A percentile compares a stretch with the other conserved stretches of the same genome.
Conservation (phyloP, 2,329 filamentous ascomycete species). For the Penicillium psychrosexuale region DNA sequence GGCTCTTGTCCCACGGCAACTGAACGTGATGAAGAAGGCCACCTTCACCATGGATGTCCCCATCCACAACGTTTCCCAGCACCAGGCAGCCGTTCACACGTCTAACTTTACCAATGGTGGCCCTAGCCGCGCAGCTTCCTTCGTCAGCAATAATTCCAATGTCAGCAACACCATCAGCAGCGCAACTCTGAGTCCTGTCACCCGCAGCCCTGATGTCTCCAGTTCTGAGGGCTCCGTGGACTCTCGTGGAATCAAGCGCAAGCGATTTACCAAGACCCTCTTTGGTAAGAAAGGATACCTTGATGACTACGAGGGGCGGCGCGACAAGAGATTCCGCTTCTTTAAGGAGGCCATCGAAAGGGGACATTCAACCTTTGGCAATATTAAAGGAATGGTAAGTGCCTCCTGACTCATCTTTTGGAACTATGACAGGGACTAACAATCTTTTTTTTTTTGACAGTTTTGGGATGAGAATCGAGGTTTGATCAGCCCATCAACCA, state of each 20-base stretch:
- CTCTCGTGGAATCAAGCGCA: not conserved
- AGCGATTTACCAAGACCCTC: slow-evolving; percentile 37
- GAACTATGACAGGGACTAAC: not conserved
- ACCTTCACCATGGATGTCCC: not conserved
- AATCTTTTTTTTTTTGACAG: not conserved
- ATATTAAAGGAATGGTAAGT: not conserved
- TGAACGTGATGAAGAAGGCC: not conserved
- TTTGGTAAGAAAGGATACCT: slow-evolving; percentile 45
- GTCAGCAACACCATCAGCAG: too few species aligned
- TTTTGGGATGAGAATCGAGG: not conserved
- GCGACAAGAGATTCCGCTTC: not conserved
- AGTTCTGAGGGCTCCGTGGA: not conserved
- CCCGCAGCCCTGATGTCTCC: not conserved
- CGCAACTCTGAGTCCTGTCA: not conserved
- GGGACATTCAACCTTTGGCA: not conserved
- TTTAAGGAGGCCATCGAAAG: not conserved
- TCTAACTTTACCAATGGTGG: not conserved
- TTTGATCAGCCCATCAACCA: not conserved
- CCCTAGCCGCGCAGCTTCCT: not conserved
- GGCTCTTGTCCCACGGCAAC: not conserved
- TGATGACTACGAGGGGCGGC: not conserved
- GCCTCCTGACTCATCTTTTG: not conserved
- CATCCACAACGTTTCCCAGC: not conserved
- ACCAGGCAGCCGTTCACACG: not conserved
- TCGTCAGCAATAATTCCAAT: not conserved